Percentiles rank a stretch among this genome's conserved stretches.
Conservation (phyloP, 805 yeast species). For the Blastobotrys chiropterorum region DNA sequence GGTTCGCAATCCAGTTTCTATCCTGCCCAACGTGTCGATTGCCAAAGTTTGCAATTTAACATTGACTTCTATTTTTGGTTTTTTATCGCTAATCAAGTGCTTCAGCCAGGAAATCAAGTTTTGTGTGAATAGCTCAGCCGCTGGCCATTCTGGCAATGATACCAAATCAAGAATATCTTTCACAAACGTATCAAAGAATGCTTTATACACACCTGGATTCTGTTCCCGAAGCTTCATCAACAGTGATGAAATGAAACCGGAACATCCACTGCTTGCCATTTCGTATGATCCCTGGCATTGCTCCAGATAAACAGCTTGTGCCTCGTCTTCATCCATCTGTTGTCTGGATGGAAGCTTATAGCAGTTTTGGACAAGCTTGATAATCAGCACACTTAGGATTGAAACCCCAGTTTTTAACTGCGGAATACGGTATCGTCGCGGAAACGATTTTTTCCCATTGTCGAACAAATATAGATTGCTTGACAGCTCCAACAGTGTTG, state of each 20-base stretch:
- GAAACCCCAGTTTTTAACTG: neutral
- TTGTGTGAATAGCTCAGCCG: slow-evolving; percentile 35
- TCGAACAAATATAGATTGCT: neutral
- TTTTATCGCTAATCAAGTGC: neutral
- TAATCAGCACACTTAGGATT: neutral
- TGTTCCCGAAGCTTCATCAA: neutral
- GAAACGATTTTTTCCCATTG: neutral
- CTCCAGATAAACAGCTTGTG: neutral
- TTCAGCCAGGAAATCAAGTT: slow-evolving; percentile 32
- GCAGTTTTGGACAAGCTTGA: neutral
- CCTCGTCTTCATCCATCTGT: neutral
- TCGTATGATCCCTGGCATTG: neutral
- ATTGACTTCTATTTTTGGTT: slow-evolving; percentile 2
- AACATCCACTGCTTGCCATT: neutral
- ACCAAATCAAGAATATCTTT: slow-evolving; percentile 51
- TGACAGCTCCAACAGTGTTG: neutral
- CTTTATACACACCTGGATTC: neutral
- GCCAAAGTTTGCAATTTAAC: slow-evolving; percentile 41
- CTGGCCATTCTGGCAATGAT: slow-evolving; percentile 55
- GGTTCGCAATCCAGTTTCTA: slow-evolving; percentile 43
- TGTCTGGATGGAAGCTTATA: neutral
- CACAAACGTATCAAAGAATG: slow-evolving; percentile 44
- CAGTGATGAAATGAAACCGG: neutral
- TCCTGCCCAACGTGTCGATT: slow-evolving; percentile 55
- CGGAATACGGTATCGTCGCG: neutral